phyloP scores from a whole-genome alignment of 768 basidiomycete genomes.

The Boletellus ananiceps region DNA sequence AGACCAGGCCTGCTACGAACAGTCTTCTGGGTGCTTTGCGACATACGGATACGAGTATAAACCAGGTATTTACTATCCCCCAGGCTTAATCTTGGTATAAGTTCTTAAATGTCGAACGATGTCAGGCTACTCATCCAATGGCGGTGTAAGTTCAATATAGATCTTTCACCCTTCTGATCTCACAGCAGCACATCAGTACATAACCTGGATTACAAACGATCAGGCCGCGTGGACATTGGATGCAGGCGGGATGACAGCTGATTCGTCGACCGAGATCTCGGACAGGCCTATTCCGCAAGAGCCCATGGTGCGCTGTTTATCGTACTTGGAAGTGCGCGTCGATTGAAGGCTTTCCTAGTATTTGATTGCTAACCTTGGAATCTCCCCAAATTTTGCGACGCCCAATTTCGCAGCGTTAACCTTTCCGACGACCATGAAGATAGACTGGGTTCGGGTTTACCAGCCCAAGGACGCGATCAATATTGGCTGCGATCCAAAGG shows the following conservation, averaged over 20 bases:
- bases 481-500: slow-evolving; percentile 78
- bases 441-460: slow-evolving; percentile 92
- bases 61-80: slow-evolving; percentile 43
- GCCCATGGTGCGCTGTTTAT: slow-evolving; percentile 58
- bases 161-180: not conserved
- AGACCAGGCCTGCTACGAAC: slow-evolving; percentile 69
- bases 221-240: slow-evolving; percentile 67
- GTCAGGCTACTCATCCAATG: slow-evolving; percentile 30
- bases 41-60: slow-evolving; percentile 81
- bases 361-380: slow-evolving; percentile 79
- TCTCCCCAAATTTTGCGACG: slow-evolving; percentile 73
- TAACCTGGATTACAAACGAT: slow-evolving; percentile 69
- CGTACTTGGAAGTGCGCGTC: not conserved
- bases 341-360: slow-evolving; percentile 45
- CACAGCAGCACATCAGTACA: slow-evolving; percentile 46
- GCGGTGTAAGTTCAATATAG: slow-evolving; percentile 40
- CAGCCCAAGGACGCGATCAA: slow-evolving; percentile 67
- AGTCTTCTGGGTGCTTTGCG: slow-evolving; percentile 48
- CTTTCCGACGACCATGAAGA: slow-evolving; percentile 70
- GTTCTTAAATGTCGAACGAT: not conserved
- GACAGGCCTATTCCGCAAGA: slow-evolving; percentile 74
- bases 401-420: slow-evolving; percentile 67
- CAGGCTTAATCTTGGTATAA: not conserved
- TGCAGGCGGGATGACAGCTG: slow-evolving; percentile 55
- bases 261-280: slow-evolving; percentile 54